Evolutionary conservation across 495 filamentous ascomycete genomes (phyloP).

Genomic region (Penicillium verhagenii): DNA sequence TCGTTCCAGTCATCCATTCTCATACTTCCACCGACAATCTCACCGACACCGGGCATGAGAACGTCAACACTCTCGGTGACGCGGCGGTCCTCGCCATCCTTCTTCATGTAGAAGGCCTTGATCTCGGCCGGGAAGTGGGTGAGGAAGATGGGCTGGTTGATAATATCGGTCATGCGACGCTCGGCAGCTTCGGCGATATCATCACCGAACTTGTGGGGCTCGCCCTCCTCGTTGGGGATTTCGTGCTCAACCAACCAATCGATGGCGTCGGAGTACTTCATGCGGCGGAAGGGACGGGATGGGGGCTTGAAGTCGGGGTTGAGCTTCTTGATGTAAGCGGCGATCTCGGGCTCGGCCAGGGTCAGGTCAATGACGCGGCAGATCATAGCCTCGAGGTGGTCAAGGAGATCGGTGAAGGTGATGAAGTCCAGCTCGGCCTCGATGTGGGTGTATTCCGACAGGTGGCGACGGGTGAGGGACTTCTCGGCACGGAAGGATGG

Average conservation of each 20-base stretch:
- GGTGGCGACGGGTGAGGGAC: conserved; percentile 87
- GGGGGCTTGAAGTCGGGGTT: conserved; percentile 87
- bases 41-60: conserved; percentile 93
- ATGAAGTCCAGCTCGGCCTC: conserved; percentile 98
- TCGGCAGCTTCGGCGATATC: conserved; percentile 99
- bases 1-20: conserved; percentile 93
- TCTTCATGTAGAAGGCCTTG: conserved; percentile 99
- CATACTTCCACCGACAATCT: conserved; percentile 97
- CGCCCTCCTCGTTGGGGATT: conserved; percentile 88
- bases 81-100: conserved; percentile 74
- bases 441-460: conserved; percentile 96
- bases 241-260: conserved; percentile 86
- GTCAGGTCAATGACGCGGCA: conserved; percentile 78
- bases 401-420: conserved; percentile 86
- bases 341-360: conserved; percentile 68
- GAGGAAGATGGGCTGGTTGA: conserved; percentile 92
- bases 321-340: conserved; percentile 70
- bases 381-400: conserved; percentile 86
- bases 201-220: conserved; percentile 89
- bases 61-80: conserved; percentile 96
- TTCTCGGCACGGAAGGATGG: conserved; percentile 99
- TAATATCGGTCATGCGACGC: conserved; percentile 93
- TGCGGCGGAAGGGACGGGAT: conserved; percentile 83
- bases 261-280: conserved; percentile 94
- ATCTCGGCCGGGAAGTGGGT: conserved; percentile 97